Percentiles rank a stretch among this genome's conserved stretches.
Evolutionary conservation across 805 yeast genomes (phyloP).

Genomic region (Zygosaccharomyces siamensis): DNA sequence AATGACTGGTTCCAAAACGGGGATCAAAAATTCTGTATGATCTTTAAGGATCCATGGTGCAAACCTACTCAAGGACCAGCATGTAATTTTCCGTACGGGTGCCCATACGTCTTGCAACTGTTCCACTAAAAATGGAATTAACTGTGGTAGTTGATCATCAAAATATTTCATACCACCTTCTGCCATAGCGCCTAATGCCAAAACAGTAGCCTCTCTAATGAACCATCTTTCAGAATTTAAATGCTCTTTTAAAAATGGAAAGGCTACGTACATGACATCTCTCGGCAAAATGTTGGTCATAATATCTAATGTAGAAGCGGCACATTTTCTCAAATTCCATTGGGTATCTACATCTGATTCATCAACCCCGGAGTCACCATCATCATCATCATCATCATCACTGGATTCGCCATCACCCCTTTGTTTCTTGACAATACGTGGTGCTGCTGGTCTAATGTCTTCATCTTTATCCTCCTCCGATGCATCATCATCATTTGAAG

Average conservation of each 20-base stretch:
- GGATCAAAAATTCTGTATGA: constrained; percentile 63
- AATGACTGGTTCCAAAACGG: constrained; percentile 74
- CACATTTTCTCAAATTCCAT: constrained; percentile 91
- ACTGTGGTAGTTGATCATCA: constrained; percentile 64
- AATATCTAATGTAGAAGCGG: constrained; percentile 88
- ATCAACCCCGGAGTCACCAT: constrained; percentile 35
- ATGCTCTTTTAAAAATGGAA: constrained; percentile 72
- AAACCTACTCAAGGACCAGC: constrained; percentile 93
- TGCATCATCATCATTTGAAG: constrained; percentile 61
- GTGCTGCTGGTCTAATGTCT: constrained; percentile 80
- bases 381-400: constrained; percentile 68
- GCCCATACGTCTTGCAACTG: constrained; percentile 71
- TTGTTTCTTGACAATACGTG: constrained; percentile 51
- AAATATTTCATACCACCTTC: constrained; percentile 78
- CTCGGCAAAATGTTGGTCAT: constrained; percentile 65
- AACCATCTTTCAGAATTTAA: constrained; percentile 77
- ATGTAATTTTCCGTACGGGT: constrained; percentile 84
- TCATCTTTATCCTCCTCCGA: constrained; percentile 76
- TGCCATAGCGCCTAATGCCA: constrained; percentile 93
- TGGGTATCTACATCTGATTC: constrained; percentile 62
- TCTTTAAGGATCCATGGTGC: constrained; percentile 75
- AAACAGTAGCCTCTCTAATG: constrained; percentile 84
- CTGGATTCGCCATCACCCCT: constrained; percentile 47
- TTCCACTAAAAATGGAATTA: constrained; percentile 81
- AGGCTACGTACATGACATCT: constrained; percentile 57